Evolutionary conservation across 2,329 filamentous ascomycete species (phyloP), one percentile per base, ranked within the genome.

Genomic region (Davidsoniella virescens): DNA sequence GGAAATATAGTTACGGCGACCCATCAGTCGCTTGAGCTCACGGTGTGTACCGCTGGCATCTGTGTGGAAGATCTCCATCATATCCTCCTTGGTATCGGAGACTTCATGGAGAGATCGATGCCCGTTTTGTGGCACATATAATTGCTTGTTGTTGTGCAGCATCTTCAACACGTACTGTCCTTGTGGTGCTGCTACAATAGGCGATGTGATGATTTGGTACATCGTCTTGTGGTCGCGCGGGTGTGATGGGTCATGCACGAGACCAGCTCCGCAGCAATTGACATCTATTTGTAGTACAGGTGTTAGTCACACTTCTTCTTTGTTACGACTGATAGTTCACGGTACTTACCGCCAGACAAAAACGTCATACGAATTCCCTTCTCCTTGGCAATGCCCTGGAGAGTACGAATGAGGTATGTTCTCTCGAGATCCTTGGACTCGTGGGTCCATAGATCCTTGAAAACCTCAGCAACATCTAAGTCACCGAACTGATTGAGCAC

Each of bases 1-100:
- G 0, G 90, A 87, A 10, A 90, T 80, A 61, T 96, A 98, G 62
- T 95, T 96, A 52, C 92, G 73, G 40, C 90, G 73, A 1, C 83
- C 87, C 87, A 98, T 98, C 47, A 98, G 75, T 60, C 90, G 84
- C 68, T 88, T 88, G 61, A 88, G 72, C 64, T 95, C 90, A 44
- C 88, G 75, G 0, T 80, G 71, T 36, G 78, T 71, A n/a, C 92
- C 90, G 49, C 82, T 86, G 14, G 92, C 87, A 59, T 98, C 92
- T 6, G 82, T 85, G 59, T 92, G 87, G 74, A 98, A 98, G 57
- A 98, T 93, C 69, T 98, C 92, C 84, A 98, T 94, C 92, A 98
- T 98, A 66, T 98, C 92, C 65, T 98, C 92, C 66, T 98, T 96
- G 44, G 92, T 98, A 63, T 98, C 92, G 1, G 81, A 84, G 1